phyloP scores from a whole-genome alignment of 176 grass and related monocot genomes.

The Saccharum officinarum region DNA sequence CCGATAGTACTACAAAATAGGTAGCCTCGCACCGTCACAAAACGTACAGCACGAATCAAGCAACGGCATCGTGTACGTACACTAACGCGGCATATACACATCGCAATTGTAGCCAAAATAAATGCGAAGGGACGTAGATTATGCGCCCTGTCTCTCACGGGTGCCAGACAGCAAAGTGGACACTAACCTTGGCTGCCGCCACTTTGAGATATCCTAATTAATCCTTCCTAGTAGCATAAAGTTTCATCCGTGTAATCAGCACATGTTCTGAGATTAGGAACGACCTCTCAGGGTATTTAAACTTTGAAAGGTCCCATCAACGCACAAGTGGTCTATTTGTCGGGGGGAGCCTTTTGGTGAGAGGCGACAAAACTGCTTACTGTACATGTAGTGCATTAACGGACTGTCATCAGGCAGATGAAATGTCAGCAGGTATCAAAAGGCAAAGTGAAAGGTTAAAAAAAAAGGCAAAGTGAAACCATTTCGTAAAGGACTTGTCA shows the following conservation, averaged over 20 bases:
- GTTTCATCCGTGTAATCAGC: not conserved
- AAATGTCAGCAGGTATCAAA: not conserved
- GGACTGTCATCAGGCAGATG: not conserved
- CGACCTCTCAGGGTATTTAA: not conserved
- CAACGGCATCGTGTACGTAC: not conserved
- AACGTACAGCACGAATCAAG: constrained; percentile 3
- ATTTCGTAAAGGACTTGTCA: not conserved
- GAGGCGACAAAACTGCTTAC: constrained; percentile 27
- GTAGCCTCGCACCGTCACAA: not conserved
- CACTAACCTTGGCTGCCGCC: constrained; percentile 16
- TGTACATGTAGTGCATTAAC: constrained; percentile 15
- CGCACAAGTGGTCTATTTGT: constrained; percentile 5
- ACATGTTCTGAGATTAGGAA: constrained; percentile 22
- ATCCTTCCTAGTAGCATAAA: not conserved
- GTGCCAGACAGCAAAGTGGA: constrained; percentile 20
- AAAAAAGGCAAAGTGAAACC: not conserved
- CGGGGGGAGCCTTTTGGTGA: not conserved
- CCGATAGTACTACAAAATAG: not conserved
- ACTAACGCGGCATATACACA: not conserved
- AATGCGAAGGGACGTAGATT: constrained; percentile 17
- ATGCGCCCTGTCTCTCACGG: constrained; percentile 33
- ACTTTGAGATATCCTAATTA: constrained; percentile 12
- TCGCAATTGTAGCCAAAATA: not conserved
- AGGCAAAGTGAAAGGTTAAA: not conserved
- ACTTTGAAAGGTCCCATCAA: not conserved